These are phyloP conservation scores for Aspergillus niger DNA, from an alignment of 2,329 filamentous ascomycete species.

Conservation along the genomic window DNA sequence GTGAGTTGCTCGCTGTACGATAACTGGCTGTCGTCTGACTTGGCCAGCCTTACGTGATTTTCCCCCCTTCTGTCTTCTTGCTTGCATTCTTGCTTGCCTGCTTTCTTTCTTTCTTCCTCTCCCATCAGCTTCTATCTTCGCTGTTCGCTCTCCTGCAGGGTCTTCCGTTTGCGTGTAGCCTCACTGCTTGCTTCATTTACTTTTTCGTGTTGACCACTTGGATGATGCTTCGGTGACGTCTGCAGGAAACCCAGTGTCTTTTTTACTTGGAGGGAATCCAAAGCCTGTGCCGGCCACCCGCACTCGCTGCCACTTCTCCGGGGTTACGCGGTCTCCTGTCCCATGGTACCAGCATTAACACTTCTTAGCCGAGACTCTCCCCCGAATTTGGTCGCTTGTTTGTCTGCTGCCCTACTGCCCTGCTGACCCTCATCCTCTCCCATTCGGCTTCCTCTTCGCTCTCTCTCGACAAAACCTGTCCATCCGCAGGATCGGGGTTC, in stretches of 20 bases:
- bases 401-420: slow-evolving; percentile 13
- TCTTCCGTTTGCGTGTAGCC: not conserved
- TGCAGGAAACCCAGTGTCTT: not conserved
- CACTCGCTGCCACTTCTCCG: slow-evolving; percentile 10
- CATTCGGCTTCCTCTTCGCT: slow-evolving; percentile 1
- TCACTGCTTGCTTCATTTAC: not conserved
- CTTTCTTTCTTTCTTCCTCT: not conserved
- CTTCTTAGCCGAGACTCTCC: slow-evolving; percentile 16
- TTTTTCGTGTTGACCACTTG: not conserved
- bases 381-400: slow-evolving; percentile 6
- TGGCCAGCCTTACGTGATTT: slow-evolving; percentile 10
- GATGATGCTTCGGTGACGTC: slow-evolving; percentile 23
- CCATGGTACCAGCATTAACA: slow-evolving; percentile 27
- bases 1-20: not conserved
- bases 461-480: not conserved
- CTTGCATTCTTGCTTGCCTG: not conserved
- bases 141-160: not conserved
- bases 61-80: not conserved
- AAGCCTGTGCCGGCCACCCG: slow-evolving; percentile 4
- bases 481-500: slow-evolving; percentile 15
- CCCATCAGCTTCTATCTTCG: not conserved
- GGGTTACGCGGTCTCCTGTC: slow-evolving; percentile 23
- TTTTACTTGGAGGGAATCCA: not conserved
- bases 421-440: slow-evolving; percentile 13
- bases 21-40: slow-evolving; percentile 11